Percentiles rank a stretch among this genome's conserved stretches.
These are phyloP conservation scores for Yarrowia hollandica DNA, from an alignment of 805 yeast species.

Conservation along the genomic window DNA sequence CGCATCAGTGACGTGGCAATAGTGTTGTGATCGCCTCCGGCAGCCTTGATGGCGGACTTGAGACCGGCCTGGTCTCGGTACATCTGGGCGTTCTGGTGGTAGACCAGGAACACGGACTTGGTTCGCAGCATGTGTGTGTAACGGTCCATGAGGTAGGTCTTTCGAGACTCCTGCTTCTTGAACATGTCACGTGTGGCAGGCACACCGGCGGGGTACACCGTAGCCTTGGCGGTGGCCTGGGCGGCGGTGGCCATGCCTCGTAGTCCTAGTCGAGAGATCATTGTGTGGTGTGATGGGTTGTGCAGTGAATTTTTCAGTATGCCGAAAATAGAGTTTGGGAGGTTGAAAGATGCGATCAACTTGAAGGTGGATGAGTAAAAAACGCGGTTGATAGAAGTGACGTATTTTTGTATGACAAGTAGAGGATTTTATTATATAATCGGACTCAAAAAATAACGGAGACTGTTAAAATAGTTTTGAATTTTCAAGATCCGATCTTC, in stretches of 20 bases:
- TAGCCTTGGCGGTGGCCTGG: background rate
- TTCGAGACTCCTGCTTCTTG: slow-evolving; percentile 70
- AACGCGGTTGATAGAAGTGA: too few relatives aligned
- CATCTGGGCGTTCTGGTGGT: slow-evolving; percentile 80
- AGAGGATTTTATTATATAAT: too few relatives aligned
- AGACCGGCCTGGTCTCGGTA: slow-evolving; percentile 65
- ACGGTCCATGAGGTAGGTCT: slow-evolving; percentile 79
- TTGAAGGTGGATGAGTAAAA: background rate
- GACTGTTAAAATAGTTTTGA: too few relatives aligned
- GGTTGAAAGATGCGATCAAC: background rate
- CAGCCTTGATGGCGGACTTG: slow-evolving; percentile 58
- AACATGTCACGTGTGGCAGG: slow-evolving; percentile 47
- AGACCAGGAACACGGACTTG: slow-evolving; percentile 69
- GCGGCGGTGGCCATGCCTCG: slow-evolving; percentile 29
- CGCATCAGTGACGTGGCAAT: slow-evolving; percentile 69
- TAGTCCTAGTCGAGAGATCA: slow-evolving; percentile 20
- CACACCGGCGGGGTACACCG: slow-evolving; percentile 26
- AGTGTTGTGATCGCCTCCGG: slow-evolving; percentile 71
- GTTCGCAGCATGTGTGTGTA: slow-evolving; percentile 70
- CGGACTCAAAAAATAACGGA: too few relatives aligned
- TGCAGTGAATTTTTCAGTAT: slow-evolving; percentile 7
- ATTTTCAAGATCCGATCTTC: too few relatives aligned
- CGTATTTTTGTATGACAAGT: too few relatives aligned
- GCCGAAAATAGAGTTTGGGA: background rate
- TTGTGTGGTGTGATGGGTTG: slow-evolving; percentile 5